These are phyloP conservation scores for Marasmius tenuissimus DNA, from an alignment of 1,284 basidiomycete genomes.

Conservation along the genomic window DNA sequence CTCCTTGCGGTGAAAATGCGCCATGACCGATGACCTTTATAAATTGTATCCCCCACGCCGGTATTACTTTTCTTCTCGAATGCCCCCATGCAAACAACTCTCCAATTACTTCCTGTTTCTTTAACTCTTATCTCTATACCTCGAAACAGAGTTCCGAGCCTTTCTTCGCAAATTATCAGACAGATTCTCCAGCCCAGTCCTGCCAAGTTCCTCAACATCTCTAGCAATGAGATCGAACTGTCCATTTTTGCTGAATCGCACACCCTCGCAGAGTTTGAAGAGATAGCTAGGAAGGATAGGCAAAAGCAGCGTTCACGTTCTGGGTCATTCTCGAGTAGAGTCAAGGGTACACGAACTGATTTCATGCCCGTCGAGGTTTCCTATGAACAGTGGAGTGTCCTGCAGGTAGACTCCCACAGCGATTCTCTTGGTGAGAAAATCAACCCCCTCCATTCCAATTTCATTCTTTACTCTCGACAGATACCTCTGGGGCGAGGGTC, in stretches of 20 bases:
- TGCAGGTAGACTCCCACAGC: slow-evolving; percentile 75
- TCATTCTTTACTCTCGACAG: slow-evolving; percentile 31
- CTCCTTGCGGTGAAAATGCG: no score
- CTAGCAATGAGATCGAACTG: slow-evolving; percentile 74
- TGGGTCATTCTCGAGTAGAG: slow-evolving; percentile 33
- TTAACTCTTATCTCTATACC: slow-evolving; percentile 73
- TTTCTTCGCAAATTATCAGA: slow-evolving; percentile 62
- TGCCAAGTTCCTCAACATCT: slow-evolving; percentile 65
- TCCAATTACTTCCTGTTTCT: slow-evolving; percentile 66
- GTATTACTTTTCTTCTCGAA: neutral
- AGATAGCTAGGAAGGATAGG: slow-evolving; percentile 58
- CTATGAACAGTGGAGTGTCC: slow-evolving; percentile 70
- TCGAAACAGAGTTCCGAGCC: slow-evolving; percentile 56
- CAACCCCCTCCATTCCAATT: slow-evolving; percentile 1
- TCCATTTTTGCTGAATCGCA: slow-evolving; percentile 67
- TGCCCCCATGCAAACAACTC: slow-evolving; percentile 35
- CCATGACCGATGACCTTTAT: no score
- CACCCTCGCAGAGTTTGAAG: slow-evolving; percentile 58
- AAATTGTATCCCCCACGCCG: no score
- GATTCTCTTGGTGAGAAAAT: slow-evolving; percentile 56
- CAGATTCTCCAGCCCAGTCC: slow-evolving; percentile 67
- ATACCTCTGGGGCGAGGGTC: slow-evolving; percentile 71
- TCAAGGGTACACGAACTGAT: slow-evolving; percentile 17
- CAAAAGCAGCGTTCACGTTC: slow-evolving; percentile 41
- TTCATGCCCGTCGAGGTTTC: slow-evolving; percentile 65